Base-by-base conservation (phyloP, 2,329 filamentous ascomycete species). In the Aaosphaeria arxii region DNA sequence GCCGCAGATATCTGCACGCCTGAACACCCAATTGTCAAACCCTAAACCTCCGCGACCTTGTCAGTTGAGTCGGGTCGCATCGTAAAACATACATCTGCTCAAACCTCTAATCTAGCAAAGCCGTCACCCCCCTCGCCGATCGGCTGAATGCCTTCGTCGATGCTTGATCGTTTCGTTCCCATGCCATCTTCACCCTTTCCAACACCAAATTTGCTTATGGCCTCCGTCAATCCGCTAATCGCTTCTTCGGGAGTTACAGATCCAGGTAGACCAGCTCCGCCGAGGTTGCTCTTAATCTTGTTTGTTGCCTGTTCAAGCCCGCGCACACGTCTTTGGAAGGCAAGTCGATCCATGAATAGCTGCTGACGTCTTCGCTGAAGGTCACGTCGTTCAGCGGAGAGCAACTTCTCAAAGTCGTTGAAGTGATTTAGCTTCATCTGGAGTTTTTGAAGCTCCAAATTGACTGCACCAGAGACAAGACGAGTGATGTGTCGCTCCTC, bases 401-500 rank as follows among this genome's bases (percentile, higher is more conserved):
- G 79, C 40, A 96, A 86, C 13, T 88, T 82, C 72, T 99, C 94
- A 81, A 99, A 91, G 70, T 99, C 94, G 61, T 89, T 87, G 73
- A 99, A 99, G 69, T 97, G 95, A 64, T 90, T 86, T 50, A 99
- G 80, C 74, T 99, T 99, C 61, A 97, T 77, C 72, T 97, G 91
- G 53, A 97, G 85, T 74, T 99, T 99, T 66, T 96, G 87, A 32
- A 97, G 78, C n/a, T 89, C 92, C 9, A 95, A 80, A 66, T 99
- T 99, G 45, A 96, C 89, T 0, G 91, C 90, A 5, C 91, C 88
- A 2, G 91, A 92, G 7, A 99, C 89, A 42, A 97, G 83, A 11
- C 91, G 88, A 17, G 91, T 95, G 83, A 97, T 94, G 72, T 96
- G 91, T 49, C 95, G 88, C 71, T 99, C 94, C 71, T 97, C 92